Conservation (phyloP, 2,329 filamentous ascomycete species). For the Periglandula ipomoeae region DNA sequence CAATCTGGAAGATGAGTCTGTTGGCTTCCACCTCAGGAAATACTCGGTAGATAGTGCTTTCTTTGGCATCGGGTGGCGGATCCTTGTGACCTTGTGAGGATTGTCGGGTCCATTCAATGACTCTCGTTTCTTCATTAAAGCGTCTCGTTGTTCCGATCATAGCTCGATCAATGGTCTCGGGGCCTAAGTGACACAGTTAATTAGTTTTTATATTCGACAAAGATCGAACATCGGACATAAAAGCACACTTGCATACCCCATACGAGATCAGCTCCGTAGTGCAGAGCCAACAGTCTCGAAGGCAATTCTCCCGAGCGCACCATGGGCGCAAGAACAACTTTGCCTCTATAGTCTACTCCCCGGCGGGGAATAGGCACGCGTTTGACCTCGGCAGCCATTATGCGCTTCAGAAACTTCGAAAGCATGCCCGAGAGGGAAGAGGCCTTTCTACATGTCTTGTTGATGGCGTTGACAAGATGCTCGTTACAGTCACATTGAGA, state of each 20-base stretch:
- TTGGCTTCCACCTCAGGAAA: slow-evolving; percentile 68
- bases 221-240: neutral
- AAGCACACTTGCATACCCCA: slow-evolving; percentile 55
- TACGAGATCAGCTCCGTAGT: slow-evolving; percentile 93
- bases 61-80: slow-evolving; percentile 40
- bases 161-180: slow-evolving; percentile 86
- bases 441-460: slow-evolving; percentile 11
- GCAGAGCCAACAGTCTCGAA: slow-evolving; percentile 76
- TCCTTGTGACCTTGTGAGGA: slow-evolving; percentile 62
- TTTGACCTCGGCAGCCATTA: slow-evolving; percentile 51
- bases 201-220: neutral
- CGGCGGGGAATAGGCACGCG: slow-evolving; percentile 76
- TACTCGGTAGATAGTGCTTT: slow-evolving; percentile 74
- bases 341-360: slow-evolving; percentile 89
- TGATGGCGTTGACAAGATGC: neutral
- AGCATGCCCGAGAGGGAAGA: slow-evolving; percentile 20
- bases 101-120: slow-evolving; percentile 74
- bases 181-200: slow-evolving; percentile 42
- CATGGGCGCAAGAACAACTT: slow-evolving; percentile 94
- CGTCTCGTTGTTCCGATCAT: slow-evolving; percentile 79
- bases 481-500: neutral
- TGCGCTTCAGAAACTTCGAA: slow-evolving; percentile 30
- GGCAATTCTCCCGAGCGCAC: slow-evolving; percentile 94
- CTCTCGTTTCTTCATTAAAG: slow-evolving; percentile 66
- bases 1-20: slow-evolving; percentile 82